A percentile compares a stretch with the other conserved stretches of the same genome.
These are phyloP conservation scores for Musa beccarii DNA, from an alignment of 176 grass and related monocot genomes.

Conservation along the genomic window DNA sequence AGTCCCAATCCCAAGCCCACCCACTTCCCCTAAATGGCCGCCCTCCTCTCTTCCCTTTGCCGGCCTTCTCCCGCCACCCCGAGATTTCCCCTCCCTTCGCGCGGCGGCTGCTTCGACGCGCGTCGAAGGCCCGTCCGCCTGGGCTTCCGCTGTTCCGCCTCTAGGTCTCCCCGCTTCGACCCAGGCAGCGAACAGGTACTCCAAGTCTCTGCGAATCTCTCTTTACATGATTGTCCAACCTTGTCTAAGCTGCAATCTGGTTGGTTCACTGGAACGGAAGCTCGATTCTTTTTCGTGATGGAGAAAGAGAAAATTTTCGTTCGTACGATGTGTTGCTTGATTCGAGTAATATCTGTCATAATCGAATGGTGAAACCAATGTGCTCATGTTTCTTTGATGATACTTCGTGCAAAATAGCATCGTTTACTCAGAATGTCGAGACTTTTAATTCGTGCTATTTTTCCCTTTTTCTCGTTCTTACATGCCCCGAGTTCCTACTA, in stretches of 20 bases:
- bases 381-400: too few species aligned
- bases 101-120: neutral
- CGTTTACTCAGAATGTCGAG: too few species aligned
- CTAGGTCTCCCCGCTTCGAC: conserved; percentile 19
- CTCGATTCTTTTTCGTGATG: too few species aligned
- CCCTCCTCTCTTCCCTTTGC: conserved; percentile 54
- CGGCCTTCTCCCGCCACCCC: conserved; percentile 23
- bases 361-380: too few species aligned
- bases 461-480: too few species aligned
- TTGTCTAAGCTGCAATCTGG: neutral
- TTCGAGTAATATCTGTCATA: too few species aligned
- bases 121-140: conserved; percentile 18
- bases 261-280: neutral
- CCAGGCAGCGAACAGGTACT: conserved; percentile 9
- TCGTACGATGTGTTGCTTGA: too few species aligned
- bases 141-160: conserved; percentile 36
- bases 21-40: conserved; percentile 32
- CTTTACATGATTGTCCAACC: neutral
- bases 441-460: too few species aligned
- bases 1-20: neutral
- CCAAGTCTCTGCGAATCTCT: too few species aligned
- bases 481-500: too few species aligned
- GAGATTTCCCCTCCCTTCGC: neutral
- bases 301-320: too few species aligned
- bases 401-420: too few species aligned